Conservation (phyloP, 139 green algal species). For the Micromonas commoda region DNA sequence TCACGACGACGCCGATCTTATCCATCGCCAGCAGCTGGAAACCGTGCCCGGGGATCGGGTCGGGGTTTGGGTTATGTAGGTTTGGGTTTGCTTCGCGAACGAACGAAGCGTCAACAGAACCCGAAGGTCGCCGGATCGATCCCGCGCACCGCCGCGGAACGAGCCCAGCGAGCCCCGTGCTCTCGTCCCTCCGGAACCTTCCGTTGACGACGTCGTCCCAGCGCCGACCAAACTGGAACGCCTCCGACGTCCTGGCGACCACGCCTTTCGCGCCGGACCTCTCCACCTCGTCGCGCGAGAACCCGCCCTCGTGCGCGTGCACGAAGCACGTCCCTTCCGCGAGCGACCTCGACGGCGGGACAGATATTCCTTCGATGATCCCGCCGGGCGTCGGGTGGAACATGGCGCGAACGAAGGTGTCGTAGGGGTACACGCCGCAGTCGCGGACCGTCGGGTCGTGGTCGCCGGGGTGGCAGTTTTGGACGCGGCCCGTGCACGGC, state of each 20-base stretch:
- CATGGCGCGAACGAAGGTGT: background rate
- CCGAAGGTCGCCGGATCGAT: too few relatives aligned
- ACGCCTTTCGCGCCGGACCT: background rate
- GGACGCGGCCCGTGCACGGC: background rate
- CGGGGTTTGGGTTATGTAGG: too few relatives aligned
- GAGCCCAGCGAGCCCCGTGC: background rate
- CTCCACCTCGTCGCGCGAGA: background rate
- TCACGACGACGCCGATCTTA: too few relatives aligned
- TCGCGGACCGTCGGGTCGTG: background rate
- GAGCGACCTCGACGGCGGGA: background rate
- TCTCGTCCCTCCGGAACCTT: background rate
- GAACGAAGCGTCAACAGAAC: too few relatives aligned
- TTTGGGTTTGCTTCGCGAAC: too few relatives aligned
- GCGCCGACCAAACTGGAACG: background rate
- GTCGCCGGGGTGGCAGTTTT: background rate
- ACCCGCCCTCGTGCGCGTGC: background rate
- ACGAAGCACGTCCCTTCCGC: background rate
- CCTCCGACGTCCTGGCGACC: background rate
- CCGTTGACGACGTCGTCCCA: background rate
- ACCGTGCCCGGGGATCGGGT: too few relatives aligned
- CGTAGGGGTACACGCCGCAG: background rate
- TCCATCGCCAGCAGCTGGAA: background rate
- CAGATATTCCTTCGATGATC: background rate
- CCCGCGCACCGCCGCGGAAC: background rate
- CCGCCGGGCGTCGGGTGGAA: background rate